These are phyloP conservation scores for Penicillium sclerotiorum DNA, from an alignment of 2,329 filamentous ascomycete genomes.

Conservation along the genomic window DNA sequence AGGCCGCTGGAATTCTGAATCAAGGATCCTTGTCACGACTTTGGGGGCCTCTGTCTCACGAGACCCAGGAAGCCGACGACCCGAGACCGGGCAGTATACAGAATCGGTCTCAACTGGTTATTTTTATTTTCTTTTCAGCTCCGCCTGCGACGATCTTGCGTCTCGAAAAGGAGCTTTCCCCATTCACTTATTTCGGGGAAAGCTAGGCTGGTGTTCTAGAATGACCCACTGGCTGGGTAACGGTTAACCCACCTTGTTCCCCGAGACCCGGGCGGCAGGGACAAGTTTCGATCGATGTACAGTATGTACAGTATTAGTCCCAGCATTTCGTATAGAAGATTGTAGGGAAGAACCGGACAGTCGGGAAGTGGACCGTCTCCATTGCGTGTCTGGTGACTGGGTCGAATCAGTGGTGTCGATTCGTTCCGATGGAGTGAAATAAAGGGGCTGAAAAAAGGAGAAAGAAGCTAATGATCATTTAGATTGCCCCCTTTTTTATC, in stretches of 20 bases:
- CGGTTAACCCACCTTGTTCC: slow-evolving; percentile 2
- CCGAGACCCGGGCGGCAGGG: slow-evolving; percentile 8
- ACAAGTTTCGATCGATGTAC: slow-evolving; percentile 4
- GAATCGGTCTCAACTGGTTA: too few species aligned
- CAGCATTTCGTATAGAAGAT: too few species aligned
- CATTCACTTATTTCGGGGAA: background rate
- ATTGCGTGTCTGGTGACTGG: too few species aligned
- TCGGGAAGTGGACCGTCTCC: too few species aligned
- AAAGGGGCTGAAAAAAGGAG: too few species aligned
- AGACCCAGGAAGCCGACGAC: background rate
- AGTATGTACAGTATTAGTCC: background rate
- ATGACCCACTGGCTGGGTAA: slow-evolving; percentile 9
- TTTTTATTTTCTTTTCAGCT: too few species aligned
- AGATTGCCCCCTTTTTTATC: too few species aligned
- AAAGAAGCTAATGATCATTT: too few species aligned
- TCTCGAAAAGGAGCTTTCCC: background rate
- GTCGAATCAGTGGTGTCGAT: too few species aligned
- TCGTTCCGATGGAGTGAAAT: too few species aligned
- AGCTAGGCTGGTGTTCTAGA: slow-evolving; percentile 7
- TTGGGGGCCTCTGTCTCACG: background rate
- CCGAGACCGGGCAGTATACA: background rate
- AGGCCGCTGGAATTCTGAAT: slow-evolving; percentile 5
- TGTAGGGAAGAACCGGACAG: too few species aligned
- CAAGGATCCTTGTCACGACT: background rate
- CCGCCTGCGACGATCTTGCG: background rate